These are phyloP conservation scores for Aspergillus oerlinghausenensis DNA, from an alignment of 2,329 filamentous ascomycete genomes.

Conservation along the genomic window DNA sequence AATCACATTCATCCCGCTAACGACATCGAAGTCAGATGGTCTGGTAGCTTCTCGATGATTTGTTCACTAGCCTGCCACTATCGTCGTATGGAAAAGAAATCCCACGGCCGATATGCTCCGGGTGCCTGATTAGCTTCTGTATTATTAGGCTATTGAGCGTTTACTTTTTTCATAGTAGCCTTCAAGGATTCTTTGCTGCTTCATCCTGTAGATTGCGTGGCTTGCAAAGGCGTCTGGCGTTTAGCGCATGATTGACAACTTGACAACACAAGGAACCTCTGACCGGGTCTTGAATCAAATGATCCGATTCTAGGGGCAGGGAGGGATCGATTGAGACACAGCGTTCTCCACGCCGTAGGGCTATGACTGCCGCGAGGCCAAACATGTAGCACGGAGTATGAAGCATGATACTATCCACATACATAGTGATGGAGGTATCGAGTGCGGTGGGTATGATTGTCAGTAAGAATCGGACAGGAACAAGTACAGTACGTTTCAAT, in stretches of 20 bases:
- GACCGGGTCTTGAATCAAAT: background rate
- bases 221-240: background rate
- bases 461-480: background rate
- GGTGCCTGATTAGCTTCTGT: background rate
- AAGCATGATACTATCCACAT: background rate
- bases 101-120: background rate
- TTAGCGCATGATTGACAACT: background rate
- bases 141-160: background rate
- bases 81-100: background rate
- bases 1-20: background rate
- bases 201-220: background rate
- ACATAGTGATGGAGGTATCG: background rate
- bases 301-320: background rate
- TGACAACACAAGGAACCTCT: background rate
- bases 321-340: background rate
- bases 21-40: background rate
- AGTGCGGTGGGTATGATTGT: background rate
- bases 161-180: background rate
- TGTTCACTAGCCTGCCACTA: background rate
- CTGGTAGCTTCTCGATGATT: background rate
- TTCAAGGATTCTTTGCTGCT: background rate
- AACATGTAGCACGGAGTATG: background rate
- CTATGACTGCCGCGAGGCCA: background rate
- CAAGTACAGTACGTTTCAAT: background rate
- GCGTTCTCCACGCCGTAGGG: background rate